Percentiles rank a stretch among this genome's conserved stretches.
phyloP scores from a whole-genome alignment of 1,284 basidiomycete genomes.

The Mycosarcoma mackinlayi region DNA sequence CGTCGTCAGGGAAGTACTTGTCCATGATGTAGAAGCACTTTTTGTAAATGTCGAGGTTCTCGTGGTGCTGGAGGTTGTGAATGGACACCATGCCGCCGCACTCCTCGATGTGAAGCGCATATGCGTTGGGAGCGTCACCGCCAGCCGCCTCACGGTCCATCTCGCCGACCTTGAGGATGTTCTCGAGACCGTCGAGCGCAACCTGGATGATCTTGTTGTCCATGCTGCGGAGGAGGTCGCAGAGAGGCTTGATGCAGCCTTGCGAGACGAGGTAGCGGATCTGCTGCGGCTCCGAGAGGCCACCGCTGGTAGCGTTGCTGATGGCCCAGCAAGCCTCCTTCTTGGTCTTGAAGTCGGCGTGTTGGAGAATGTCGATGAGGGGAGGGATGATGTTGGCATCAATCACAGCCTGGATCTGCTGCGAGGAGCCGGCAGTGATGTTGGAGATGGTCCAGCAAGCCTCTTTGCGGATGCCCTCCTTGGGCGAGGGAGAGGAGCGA shows the following conservation, averaged over 20 bases:
- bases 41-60: slow-evolving; percentile 98
- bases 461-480: slow-evolving; percentile 92
- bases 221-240: slow-evolving; percentile 94
- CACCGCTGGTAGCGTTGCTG: slow-evolving; percentile 97
- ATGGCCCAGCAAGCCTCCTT: slow-evolving; percentile 99
- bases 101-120: slow-evolving; percentile 94
- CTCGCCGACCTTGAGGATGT: slow-evolving; percentile 98
- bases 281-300: slow-evolving; percentile 93
- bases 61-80: slow-evolving; percentile 98
- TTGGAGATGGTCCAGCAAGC: slow-evolving; percentile 99
- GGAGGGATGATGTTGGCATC: slow-evolving; percentile 88
- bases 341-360: slow-evolving; percentile 98
- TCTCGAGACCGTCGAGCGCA: slow-evolving; percentile 95
- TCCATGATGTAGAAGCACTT: slow-evolving; percentile 93
- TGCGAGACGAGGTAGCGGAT: slow-evolving; percentile 98
- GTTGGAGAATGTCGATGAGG: slow-evolving; percentile 95
- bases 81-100: slow-evolving; percentile 94
- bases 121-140: slow-evolving; percentile 88
- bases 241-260: slow-evolving; percentile 98
- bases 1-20: slow-evolving; percentile 70
- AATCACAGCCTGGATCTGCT: slow-evolving; percentile 88
- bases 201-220: slow-evolving; percentile 99
- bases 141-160: slow-evolving; percentile 88
- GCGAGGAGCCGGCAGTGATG: slow-evolving; percentile 94
- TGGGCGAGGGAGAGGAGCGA: slow-evolving; percentile 91